Evolutionary conservation across 2,329 filamentous ascomycete species (phyloP), one percentile per base, ranked within the genome.

Genomic region (Xylaria sp.): DNA sequence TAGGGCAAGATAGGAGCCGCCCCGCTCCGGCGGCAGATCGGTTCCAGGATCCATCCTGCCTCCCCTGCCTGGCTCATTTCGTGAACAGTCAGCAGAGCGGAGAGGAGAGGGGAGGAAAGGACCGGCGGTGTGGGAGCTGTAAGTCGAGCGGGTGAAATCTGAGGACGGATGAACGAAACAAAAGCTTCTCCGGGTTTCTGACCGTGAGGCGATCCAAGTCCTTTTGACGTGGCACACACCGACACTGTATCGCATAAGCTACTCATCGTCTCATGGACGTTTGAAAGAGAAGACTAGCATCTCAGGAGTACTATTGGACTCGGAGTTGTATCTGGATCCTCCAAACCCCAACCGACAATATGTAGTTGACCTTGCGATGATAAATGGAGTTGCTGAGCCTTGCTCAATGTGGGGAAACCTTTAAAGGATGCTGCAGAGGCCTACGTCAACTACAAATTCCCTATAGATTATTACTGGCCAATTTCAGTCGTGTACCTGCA

Each of bases 1-100:
- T 7, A 74, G 64, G 5, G 62, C 70, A 67, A 70, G 77, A 67
- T 71, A 70, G 3, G 80, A 80, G 63, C 75, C 79, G 41, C 76
- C 76, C 50, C 82, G 80, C 16, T 72, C 70, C 7, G 59, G 43
- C 4, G 51, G 22, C 18, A 50, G 45, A 11, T 54, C 46, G 39
- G 16, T 17, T n/a, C 22, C 29, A 3, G 20, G 22, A 9, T 54
- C 49, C 60, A 58, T 61, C 42, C 24, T 11, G 46, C 34, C 24
- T 48, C 21, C 11, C 18, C 41, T 37, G n/a, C 22, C 41, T 5
- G 16, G 16, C 29, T 34, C 11, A 34, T 34, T 13, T 4, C 16
- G 9, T 7, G 29, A 34, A 7, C 11, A 34, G 5, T 11, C 9
- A 34, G 29, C 29, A 11, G 16, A 13, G 9, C 29, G 9, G 24